A percentile compares a stretch with the other conserved stretches of the same genome.
phyloP scores from a whole-genome alignment of 371 early-diverging fungal species.

The Parasitella parasitica region DNA sequence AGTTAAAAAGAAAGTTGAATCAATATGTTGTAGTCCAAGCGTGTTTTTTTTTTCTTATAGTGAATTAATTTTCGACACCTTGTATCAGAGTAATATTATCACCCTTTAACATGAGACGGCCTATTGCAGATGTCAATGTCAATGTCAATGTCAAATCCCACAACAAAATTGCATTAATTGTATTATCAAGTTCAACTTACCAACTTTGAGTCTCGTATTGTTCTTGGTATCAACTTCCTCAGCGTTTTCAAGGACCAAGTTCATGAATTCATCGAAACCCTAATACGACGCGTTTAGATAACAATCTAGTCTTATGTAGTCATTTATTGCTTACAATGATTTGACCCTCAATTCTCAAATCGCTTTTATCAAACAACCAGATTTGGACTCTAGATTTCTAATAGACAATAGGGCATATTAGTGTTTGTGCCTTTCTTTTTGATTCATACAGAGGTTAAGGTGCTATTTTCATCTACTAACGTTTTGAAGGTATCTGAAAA shows the following conservation, averaged over 20 bases:
- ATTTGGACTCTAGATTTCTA: conserved; percentile 89
- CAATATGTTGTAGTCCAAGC: no score
- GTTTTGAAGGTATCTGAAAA: conserved; percentile 88
- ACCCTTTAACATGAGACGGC: conserved; percentile 30
- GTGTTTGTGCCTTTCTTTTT: background rate
- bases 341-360: conserved; percentile 87
- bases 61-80: conserved; percentile 20
- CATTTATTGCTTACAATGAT: conserved; percentile 69
- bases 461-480: conserved; percentile 31
- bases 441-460: background rate
- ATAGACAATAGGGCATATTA: background rate
- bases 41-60: no score
- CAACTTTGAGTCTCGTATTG: conserved; percentile 62
- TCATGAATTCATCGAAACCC: conserved; percentile 99
- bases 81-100: conserved; percentile 34
- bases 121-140: background rate
- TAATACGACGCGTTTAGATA: conserved; percentile 28
- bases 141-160: no score
- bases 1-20: no score
- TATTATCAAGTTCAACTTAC: conserved; percentile 20
- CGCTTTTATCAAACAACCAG: conserved; percentile 90
- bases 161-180: background rate
- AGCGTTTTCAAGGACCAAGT: conserved; percentile 88
- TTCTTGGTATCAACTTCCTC: conserved; percentile 82
- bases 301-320: background rate